A percentile compares a stretch with the other conserved stretches of the same genome.
Conservation (phyloP, 352 stramenopile genomes). For the Globisporangium paroecandrum region DNA sequence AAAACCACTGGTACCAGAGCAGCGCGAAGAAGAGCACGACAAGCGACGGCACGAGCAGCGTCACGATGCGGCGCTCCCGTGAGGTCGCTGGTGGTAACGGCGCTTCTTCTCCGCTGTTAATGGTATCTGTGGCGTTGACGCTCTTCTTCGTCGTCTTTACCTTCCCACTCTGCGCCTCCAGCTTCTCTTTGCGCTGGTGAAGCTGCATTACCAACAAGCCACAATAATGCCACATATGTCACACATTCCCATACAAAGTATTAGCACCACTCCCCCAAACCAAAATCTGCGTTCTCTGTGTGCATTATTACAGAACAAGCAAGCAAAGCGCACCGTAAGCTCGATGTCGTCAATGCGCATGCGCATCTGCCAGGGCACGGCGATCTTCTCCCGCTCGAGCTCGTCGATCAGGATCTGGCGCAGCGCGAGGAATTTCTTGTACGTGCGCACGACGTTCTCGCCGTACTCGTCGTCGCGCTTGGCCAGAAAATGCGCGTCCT, state of each 20-base stretch:
- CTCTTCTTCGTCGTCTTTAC: neutral
- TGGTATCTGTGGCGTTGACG: conserved; percentile 5
- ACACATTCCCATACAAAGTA: neutral
- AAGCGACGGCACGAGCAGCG: conserved; percentile 50
- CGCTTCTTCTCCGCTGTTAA: conserved; percentile 2
- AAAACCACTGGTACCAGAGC: conserved; percentile 41
- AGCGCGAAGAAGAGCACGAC: conserved; percentile 41
- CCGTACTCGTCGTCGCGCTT: conserved; percentile 64
- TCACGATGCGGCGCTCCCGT: conserved; percentile 24
- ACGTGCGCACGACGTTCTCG: conserved; percentile 58
- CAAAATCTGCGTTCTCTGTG: neutral
- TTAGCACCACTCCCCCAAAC: neutral
- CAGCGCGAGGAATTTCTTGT: conserved; percentile 48
- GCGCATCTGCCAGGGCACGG: conserved; percentile 62
- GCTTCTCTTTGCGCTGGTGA: conserved; percentile 44
- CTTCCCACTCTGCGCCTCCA: conserved; percentile 18
- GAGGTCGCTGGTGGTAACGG: conserved; percentile 19
- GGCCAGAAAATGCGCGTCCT: conserved; percentile 45
- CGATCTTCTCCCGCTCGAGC: conserved; percentile 37
- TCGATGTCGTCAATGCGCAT: conserved; percentile 82
- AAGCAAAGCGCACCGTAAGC: conserved; percentile 47
- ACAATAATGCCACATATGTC: conserved; percentile 1
- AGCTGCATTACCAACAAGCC: conserved; percentile 20
- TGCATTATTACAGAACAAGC: neutral
- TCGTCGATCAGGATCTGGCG: conserved; percentile 46